These are phyloP conservation scores for Pythium aphanidermatum DNA, from an alignment of 352 stramenopile species.

Conservation along the genomic window DNA sequence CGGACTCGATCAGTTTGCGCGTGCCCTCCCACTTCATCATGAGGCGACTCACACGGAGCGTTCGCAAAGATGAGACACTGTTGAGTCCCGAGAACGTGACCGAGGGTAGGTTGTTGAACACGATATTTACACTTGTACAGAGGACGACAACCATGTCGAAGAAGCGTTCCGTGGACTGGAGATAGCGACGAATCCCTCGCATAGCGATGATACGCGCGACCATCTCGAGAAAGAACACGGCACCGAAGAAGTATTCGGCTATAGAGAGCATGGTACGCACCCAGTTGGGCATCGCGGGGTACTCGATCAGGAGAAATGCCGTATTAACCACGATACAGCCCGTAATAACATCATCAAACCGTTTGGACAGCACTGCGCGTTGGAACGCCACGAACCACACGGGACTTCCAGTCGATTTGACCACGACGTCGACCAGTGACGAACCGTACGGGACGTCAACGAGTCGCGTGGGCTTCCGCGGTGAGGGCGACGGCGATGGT, in stretches of 20 bases:
- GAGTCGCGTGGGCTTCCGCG: slow-evolving; percentile 10
- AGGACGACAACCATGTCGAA: slow-evolving; percentile 72
- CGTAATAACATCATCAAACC: slow-evolving; percentile 68
- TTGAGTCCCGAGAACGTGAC: slow-evolving; percentile 53
- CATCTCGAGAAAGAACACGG: slow-evolving; percentile 62
- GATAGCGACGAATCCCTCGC: slow-evolving; percentile 38
- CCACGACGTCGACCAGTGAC: slow-evolving; percentile 9
- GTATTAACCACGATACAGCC: slow-evolving; percentile 66
- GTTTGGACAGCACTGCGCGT: slow-evolving; percentile 58
- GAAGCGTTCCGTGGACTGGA: slow-evolving; percentile 50
- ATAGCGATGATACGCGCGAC: slow-evolving; percentile 50
- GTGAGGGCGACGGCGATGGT: background rate
- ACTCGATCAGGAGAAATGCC: slow-evolving; percentile 58
- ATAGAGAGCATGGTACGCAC: slow-evolving; percentile 35
- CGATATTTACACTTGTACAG: slow-evolving; percentile 59
- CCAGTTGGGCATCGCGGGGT: slow-evolving; percentile 41
- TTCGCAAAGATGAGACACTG: slow-evolving; percentile 60
- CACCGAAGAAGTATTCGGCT: slow-evolving; percentile 66
- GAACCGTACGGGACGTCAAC: slow-evolving; percentile 9
- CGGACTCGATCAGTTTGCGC: slow-evolving; percentile 69
- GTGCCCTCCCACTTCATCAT: slow-evolving; percentile 83
- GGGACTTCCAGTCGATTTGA: background rate
- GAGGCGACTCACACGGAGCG: slow-evolving; percentile 57
- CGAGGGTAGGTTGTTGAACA: slow-evolving; percentile 55
- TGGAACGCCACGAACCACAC: slow-evolving; percentile 22